Conservation (phyloP, 192 early-diverging fungal genomes). For the Backusella parvicylindrica region DNA sequence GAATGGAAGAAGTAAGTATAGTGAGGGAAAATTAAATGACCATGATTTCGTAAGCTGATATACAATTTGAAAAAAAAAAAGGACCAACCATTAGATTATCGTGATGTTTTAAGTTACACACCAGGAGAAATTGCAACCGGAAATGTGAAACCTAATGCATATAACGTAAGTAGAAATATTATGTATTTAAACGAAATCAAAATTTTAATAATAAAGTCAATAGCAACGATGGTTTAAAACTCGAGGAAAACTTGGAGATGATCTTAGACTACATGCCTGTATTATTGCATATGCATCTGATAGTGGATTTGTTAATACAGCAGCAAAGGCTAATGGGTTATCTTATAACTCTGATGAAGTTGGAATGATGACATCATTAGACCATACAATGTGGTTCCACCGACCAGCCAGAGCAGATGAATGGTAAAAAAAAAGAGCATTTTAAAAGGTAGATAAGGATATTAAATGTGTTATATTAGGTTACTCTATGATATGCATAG, state of each 20-base stretch:
- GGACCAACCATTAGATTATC: constrained; percentile 25
- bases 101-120: constrained; percentile 2
- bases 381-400: constrained; percentile 88
- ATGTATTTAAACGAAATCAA: too few relatives aligned
- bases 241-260: constrained; percentile 51
- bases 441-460: too few relatives aligned
- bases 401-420: constrained; percentile 80
- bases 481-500: constrained; percentile 78
- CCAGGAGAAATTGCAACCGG: constrained; percentile 14
- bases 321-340: constrained; percentile 23
- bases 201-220: not conserved
- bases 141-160: not conserved
- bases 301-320: constrained; percentile 49
- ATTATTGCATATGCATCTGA: constrained; percentile 55
- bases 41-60: not conserved
- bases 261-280: constrained; percentile 56
- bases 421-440: constrained; percentile 46
- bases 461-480: constrained; percentile 38
- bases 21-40: not conserved
- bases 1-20: constrained; percentile 15
- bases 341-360: not conserved
- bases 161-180: not conserved
- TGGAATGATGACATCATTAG: constrained; percentile 63
- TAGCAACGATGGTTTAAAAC: constrained; percentile 60
- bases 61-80: not conserved